Evolutionary conservation across 2,329 filamentous ascomycete species (phyloP), one percentile per base, ranked within the genome.

Genomic region (Microthyrium microscopicum): DNA sequence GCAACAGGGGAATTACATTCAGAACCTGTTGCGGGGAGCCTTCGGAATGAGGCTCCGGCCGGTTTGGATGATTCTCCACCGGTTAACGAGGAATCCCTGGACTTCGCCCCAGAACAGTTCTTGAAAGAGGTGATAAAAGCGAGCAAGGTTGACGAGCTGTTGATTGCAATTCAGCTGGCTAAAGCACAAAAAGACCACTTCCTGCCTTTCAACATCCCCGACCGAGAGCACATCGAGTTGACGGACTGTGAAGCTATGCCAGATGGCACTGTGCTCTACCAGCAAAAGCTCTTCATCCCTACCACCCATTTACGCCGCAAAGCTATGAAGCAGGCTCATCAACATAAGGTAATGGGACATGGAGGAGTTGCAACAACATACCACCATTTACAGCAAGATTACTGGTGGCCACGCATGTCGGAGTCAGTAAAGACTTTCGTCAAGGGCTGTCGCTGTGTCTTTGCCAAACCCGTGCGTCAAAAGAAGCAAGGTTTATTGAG

Each of bases 321-420:
- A 15, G 28, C 31, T 34, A 7, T n/a, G 25, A 7, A n/a, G n/a
- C n/a, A n/a, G n/a, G n/a, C n/a, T n/a, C n/a, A n/a, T n/a, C n/a
- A n/a, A n/a, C n/a, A n/a, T 9, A 8, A 25, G 9, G 7, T 8
- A 24, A 34, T 17, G 31, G 31, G 31, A 9, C 31, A 34, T 18
- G 21, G 26, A 15, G 31, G 31, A 8, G 8, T 11, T 15, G 19
- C 8, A 8, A 33, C 9, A 9, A 34, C 31, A 24, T 34, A 34
- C 22, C 7, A 15, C 8, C 9, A 11, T 7, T 12, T 34, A 7
- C 8, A 8, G 8, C 8, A 11, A 18, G 9, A 8, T 17, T 34
- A 33, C 9, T 34, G 33, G 9, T 34, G 31, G 31, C 31, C 31
- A 34, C 7, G 42, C 44, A 33, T 29, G 46, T 37, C 51, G 41